phyloP scores from a whole-genome alignment of 768 basidiomycete genomes.

The Saitozyma podzolica region DNA sequence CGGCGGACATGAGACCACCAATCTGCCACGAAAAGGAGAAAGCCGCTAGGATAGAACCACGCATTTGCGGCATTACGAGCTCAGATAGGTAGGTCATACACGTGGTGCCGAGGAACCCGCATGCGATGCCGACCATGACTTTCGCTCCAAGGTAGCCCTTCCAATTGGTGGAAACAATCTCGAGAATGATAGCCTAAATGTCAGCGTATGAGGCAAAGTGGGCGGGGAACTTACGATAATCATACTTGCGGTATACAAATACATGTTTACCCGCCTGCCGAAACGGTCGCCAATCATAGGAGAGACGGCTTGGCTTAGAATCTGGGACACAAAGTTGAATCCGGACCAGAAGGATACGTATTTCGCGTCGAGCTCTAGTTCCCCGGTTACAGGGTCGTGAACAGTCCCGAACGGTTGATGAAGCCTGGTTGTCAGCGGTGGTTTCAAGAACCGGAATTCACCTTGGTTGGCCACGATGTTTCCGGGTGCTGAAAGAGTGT shows the following conservation, averaged over 20 bases:
- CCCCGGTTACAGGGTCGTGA: conserved; percentile 6
- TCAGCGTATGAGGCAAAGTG: conserved; percentile 1
- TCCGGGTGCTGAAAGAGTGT: conserved; percentile 2
- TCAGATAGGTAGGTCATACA: conserved; percentile 23
- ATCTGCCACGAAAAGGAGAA: conserved; percentile 13
- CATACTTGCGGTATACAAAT: conserved; percentile 10
- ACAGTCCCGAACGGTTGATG: conserved; percentile 20
- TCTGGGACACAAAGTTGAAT: conserved; percentile 5
- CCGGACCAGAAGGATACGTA: conserved; percentile 24
- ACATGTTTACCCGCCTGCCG: conserved; percentile 16
- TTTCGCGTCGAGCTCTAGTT: conserved; percentile 3
- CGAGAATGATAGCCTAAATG: conserved; percentile 14
- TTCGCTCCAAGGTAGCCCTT: conserved; percentile 22
- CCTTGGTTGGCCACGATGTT: conserved; percentile 16
- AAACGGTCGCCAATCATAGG: conserved; percentile 20
- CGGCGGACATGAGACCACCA: conserved; percentile 13
- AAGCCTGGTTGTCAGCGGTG: conserved; percentile 6
- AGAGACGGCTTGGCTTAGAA: conserved; percentile 4
- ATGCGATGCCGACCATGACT: conserved; percentile 13
- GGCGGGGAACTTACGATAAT: conserved; percentile 8
- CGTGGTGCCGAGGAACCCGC: not conserved
- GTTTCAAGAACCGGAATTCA: not conserved
- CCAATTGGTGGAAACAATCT: conserved; percentile 24
- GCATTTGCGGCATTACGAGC: conserved; percentile 18
- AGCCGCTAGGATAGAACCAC: conserved; percentile 18